These are phyloP conservation scores for Austroboletus olivaceoglutinosus DNA, from an alignment of 1,284 basidiomycete genomes.

Conservation along the genomic window DNA sequence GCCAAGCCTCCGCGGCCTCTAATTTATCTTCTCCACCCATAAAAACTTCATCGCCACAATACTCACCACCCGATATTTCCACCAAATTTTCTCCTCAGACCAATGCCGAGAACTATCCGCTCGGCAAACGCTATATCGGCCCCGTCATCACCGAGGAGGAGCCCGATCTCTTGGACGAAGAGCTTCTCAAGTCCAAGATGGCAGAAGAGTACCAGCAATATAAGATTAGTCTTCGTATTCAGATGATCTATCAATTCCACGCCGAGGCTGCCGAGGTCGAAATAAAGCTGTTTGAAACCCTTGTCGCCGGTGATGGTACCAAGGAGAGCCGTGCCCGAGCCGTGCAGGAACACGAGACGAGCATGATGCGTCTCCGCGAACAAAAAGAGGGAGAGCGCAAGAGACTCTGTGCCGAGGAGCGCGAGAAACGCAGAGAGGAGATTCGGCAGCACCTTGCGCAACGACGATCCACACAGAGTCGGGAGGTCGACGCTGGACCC, in stretches of 20 bases:
- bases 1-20: constrained; percentile 28
- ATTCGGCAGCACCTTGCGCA: constrained; percentile 28
- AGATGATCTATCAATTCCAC: constrained; percentile 58
- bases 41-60: constrained; percentile 25
- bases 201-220: constrained; percentile 46
- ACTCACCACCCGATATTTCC: constrained; percentile 21
- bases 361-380: constrained; percentile 45
- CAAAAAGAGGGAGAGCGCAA: constrained; percentile 52
- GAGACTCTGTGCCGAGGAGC: constrained; percentile 43
- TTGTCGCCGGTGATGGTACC: constrained; percentile 33
- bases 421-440: constrained; percentile 39
- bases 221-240: constrained; percentile 48
- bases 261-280: constrained; percentile 47
- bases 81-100: constrained; percentile 27
- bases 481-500: constrained; percentile 16
- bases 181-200: constrained; percentile 32
- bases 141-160: constrained; percentile 47
- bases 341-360: constrained; percentile 46
- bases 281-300: constrained; percentile 43
- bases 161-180: constrained; percentile 28
- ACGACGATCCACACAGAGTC: constrained; percentile 15
- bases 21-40: constrained; percentile 21
- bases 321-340: constrained; percentile 33
- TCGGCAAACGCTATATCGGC: constrained; percentile 44
- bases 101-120: constrained; percentile 19